Evolutionary conservation across 352 stramenopile genomes (phyloP), one percentile per base, ranked within the genome.

Genomic region (Globisporangium nagaii): DNA sequence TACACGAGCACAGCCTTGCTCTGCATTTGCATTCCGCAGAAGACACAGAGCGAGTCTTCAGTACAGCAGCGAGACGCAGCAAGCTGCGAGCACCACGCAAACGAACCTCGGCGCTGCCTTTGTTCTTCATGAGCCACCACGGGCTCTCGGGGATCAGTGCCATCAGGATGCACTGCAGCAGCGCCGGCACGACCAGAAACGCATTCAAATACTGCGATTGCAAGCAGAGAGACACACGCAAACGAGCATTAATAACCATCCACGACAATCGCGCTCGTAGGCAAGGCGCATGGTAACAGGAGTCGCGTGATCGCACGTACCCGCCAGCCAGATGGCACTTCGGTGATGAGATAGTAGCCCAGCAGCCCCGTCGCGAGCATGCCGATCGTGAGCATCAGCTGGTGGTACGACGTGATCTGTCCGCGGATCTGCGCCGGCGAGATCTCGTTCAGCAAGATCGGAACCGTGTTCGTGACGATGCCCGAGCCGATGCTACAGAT

Each of bases 121-220:
- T 71, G 39, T 81, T 73, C 57, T 85, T 90, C 67, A 96, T 86
- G 8, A 96, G 67, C 88, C 88, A 97, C 66, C 80, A 92, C 24
- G 87, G 87, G 69, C 84, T 96, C 63, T 97, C 87, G 0, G 88
- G 84, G 32, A 97, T 73, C 25, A 81, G 75, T 17, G 60, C 60
- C 37, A 76, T 64, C 24, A 78, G 62, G 28, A 84, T 19, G 32
- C 86, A 73, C 58, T 91, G 83, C 27, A 88, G 15, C 10, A 84
- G 28, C 0, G 83, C 77, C 9, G 82, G 84, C 27, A 89, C 55
- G 15, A 86, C 67, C 50, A 90, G 77, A 30, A 86, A 78, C 5
- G 63, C 78, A 43, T 93, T 93, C 51, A 93, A 47, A 48, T 88
- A 90, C 63, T 71, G 39, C n/a, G 50, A 4, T n/a, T n/a, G n/a